Conservation (phyloP, 352 stramenopile species). For the Elongisporangium senticosum region DNA sequence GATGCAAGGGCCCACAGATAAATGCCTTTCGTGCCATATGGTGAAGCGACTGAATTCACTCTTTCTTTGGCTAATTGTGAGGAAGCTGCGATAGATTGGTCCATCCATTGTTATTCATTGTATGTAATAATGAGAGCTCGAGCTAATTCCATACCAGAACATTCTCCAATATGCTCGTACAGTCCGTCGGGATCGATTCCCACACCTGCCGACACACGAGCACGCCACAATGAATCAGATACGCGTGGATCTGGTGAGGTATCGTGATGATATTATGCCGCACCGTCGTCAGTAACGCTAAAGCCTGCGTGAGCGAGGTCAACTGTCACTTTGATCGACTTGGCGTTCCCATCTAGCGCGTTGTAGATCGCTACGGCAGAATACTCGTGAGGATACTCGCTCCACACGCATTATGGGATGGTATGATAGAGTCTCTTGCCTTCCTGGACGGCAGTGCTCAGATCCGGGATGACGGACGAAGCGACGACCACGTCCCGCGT, state of each 20-base stretch:
- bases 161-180: constrained; percentile 40
- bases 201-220: constrained; percentile 31
- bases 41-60: constrained; percentile 1
- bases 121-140: background rate
- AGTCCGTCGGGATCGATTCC: constrained; percentile 52
- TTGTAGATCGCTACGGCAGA: constrained; percentile 61
- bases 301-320: constrained; percentile 49
- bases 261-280: background rate
- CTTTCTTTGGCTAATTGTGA: constrained; percentile 14
- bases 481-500: constrained; percentile 44
- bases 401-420: no score
- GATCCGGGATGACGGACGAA: constrained; percentile 51
- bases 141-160: constrained; percentile 19
- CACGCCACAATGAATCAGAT: background rate
- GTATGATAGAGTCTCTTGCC: constrained; percentile 20
- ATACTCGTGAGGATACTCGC: background rate
- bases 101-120: background rate
- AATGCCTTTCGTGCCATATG: constrained; percentile 43
- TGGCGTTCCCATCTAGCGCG: constrained; percentile 53
- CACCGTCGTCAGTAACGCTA: constrained; percentile 65
- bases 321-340: constrained; percentile 35
- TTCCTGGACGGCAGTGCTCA: constrained; percentile 61
- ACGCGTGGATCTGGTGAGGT: background rate
- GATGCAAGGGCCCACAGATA: constrained; percentile 43
- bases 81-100: constrained; percentile 23